phyloP scores from a whole-genome alignment of 495 filamentous ascomycete species.

The Apodospora peruviana region DNA sequence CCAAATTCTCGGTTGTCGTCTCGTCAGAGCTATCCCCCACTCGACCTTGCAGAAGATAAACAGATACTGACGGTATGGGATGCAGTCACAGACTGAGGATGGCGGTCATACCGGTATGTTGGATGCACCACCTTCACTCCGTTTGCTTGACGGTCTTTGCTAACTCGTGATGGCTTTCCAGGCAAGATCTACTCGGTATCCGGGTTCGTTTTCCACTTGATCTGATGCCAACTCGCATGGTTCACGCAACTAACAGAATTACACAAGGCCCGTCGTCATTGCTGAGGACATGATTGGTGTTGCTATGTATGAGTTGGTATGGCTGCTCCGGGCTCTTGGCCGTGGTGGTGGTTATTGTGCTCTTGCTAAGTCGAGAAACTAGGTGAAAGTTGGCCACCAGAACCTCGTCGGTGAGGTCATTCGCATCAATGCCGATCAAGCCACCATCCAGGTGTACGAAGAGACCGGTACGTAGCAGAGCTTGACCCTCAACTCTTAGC shows the following conservation, averaged over 20 bases:
- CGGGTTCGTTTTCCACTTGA: slow-evolving; percentile 48
- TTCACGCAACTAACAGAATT: slow-evolving; percentile 14
- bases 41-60: no score
- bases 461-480: slow-evolving; percentile 69
- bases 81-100: slow-evolving; percentile 20
- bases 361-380: slow-evolving; percentile 40
- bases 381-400: slow-evolving; percentile 78
- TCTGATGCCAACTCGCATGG: not conserved
- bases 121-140: no score
- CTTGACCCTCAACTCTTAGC: slow-evolving; percentile 4
- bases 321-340: not conserved
- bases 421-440: slow-evolving; percentile 90
- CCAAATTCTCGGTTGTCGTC: slow-evolving; percentile 2
- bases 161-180: slow-evolving; percentile 30
- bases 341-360: not conserved
- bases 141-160: no score
- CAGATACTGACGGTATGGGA: no score
- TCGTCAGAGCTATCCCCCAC: no score
- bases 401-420: slow-evolving; percentile 94
- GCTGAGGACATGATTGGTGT: slow-evolving; percentile 98
- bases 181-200: slow-evolving; percentile 77
- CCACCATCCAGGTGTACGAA: slow-evolving; percentile 97
- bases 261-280: slow-evolving; percentile 80
- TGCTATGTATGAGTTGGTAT: slow-evolving; percentile 97
- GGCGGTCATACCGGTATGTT: slow-evolving; percentile 31